Conservation (phyloP, 805 yeast species). For the Zygosaccharomyces rouxii region DNA sequence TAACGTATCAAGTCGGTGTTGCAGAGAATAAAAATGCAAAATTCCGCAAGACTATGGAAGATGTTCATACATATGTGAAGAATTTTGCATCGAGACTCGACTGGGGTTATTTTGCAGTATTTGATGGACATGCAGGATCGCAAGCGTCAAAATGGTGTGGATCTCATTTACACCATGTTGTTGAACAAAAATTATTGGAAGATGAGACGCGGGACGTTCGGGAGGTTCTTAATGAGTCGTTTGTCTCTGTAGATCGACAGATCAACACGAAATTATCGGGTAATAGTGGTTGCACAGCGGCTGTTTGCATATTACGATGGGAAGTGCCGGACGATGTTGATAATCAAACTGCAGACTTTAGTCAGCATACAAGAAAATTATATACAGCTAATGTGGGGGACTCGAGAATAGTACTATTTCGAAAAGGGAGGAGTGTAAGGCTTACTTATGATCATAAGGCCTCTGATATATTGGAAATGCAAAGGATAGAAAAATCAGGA, state of each 20-base stretch:
- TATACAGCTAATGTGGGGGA: constrained; percentile 97
- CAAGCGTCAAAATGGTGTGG: constrained; percentile 95
- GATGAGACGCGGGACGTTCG: constrained; percentile 52
- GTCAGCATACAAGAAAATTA: constrained; percentile 62
- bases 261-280: constrained; percentile 60
- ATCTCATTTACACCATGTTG: constrained; percentile 65
- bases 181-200: constrained; percentile 54
- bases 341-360: constrained; percentile 26
- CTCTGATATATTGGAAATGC: constrained; percentile 69
- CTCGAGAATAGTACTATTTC: constrained; percentile 72
- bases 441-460: constrained; percentile 94
- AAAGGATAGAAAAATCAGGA: constrained; percentile 71
- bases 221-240: constrained; percentile 62
- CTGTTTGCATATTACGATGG: constrained; percentile 87
- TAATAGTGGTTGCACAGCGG: constrained; percentile 91
- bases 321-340: constrained; percentile 45
- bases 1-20: constrained; percentile 81
- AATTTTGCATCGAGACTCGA: constrained; percentile 87
- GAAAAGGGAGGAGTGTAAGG: constrained; percentile 71
- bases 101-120: constrained; percentile 93
- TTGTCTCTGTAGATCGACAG: constrained; percentile 68
- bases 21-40: constrained; percentile 82
- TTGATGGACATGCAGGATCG: constrained; percentile 97
- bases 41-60: constrained; percentile 90
- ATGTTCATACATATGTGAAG: constrained; percentile 87